phyloP scores from a whole-genome alignment of 257 asterid species.

The Solanum appendiculatum region DNA sequence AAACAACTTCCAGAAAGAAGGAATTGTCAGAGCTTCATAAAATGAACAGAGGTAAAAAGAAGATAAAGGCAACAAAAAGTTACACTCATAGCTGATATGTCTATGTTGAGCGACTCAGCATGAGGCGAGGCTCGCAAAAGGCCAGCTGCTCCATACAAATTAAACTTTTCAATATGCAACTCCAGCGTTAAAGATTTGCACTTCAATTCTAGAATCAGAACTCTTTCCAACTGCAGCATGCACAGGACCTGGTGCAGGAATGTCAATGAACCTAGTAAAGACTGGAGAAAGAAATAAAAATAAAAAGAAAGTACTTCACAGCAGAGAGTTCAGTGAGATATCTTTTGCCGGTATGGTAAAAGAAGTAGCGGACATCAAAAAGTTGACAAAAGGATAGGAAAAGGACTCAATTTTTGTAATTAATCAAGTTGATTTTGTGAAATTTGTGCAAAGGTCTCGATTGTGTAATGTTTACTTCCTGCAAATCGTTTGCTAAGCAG shows the following conservation, averaged over 20 bases:
- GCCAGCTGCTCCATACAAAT: background rate
- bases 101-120: background rate
- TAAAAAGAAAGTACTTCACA: background rate
- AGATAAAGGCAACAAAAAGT: background rate
- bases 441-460: too few relatives aligned
- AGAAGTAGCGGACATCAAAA: background rate
- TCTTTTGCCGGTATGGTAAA: background rate
- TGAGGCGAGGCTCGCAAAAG: background rate
- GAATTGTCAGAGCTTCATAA: background rate
- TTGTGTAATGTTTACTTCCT: too few relatives aligned
- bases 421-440: too few relatives aligned
- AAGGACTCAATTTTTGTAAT: too few relatives aligned
- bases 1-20: background rate
- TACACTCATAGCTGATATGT: background rate
- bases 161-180: background rate
- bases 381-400: too few relatives aligned
- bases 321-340: background rate
- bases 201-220: background rate
- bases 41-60: background rate
- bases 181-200: background rate
- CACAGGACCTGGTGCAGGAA: background rate
- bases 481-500: too few relatives aligned
- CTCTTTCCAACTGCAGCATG: background rate
- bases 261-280: background rate
- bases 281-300: background rate